Percentiles rank a stretch among this genome's conserved stretches.
Conservation (phyloP, 805 yeast species). For the Kodamaea lidongshanica region DNA sequence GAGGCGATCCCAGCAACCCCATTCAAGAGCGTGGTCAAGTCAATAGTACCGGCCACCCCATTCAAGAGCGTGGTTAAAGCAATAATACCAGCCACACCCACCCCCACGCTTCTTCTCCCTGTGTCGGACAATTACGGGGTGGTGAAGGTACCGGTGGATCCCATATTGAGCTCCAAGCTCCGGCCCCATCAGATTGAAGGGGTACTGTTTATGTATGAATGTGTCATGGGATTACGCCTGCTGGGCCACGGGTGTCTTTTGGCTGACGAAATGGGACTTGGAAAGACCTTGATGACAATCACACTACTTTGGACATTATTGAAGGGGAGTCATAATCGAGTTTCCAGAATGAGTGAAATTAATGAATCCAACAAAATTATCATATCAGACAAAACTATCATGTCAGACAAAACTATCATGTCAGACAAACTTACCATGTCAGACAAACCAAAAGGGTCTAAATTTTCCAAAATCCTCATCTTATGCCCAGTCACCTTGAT, state of each 20-base stretch:
- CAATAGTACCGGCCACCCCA: background rate
- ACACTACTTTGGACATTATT: conserved; percentile 77
- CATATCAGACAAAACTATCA: too few species aligned
- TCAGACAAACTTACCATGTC: too few species aligned
- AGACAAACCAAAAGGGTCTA: too few species aligned
- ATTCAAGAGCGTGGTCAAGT: background rate
- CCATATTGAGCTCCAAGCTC: conserved; percentile 44
- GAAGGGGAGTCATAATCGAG: too few species aligned
- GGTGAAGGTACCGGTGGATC: conserved; percentile 37
- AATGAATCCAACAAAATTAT: too few species aligned
- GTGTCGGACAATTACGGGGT: conserved; percentile 2
- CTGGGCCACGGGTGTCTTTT: conserved; percentile 66
- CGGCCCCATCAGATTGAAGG: conserved; percentile 88
- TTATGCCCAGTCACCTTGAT: conserved; percentile 91
- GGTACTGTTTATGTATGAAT: conserved; percentile 71
- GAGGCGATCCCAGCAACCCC: background rate
- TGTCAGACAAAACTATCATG: too few species aligned
- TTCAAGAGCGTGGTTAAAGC: background rate
- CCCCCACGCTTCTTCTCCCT: too few species aligned
- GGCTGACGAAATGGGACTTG: conserved; percentile 98
- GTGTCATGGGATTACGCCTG: conserved; percentile 63
- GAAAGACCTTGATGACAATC: conserved; percentile 78
- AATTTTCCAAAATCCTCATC: conserved; percentile 56
- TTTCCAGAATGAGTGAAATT: too few species aligned
- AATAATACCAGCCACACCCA: too few species aligned